phyloP scores from a whole-genome alignment of 495 filamentous ascomycete genomes.

The Penicillium waksmanii region DNA sequence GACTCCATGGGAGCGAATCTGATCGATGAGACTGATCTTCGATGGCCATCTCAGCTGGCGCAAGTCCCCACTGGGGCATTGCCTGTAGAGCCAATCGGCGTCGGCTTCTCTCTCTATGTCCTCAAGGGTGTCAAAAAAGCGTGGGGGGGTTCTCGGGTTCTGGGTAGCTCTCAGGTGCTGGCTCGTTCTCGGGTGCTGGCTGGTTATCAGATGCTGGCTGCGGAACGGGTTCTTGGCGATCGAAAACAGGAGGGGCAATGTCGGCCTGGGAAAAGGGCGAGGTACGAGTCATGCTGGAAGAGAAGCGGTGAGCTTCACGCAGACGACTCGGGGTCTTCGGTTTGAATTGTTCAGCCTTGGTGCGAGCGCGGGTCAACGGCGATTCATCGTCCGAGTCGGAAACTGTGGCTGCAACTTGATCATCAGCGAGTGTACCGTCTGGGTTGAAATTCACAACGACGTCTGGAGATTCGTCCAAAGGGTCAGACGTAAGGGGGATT shows the following conservation, averaged over 20 bases:
- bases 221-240: neutral
- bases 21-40: neutral
- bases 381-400: slow-evolving; percentile 12
- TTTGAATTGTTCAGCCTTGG: slow-evolving; percentile 47
- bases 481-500: neutral
- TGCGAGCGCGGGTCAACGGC: slow-evolving; percentile 35
- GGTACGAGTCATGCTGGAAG: slow-evolving; percentile 9
- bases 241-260: neutral
- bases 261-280: neutral
- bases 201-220: neutral
- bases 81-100: slow-evolving; percentile 9
- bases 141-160: too few relatives aligned
- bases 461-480: neutral
- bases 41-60: neutral
- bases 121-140: neutral
- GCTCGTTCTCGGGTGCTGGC: too few relatives aligned
- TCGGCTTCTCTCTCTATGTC: neutral
- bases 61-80: neutral
- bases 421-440: neutral
- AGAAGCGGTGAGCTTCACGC: slow-evolving; percentile 43
- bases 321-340: slow-evolving; percentile 54
- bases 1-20: neutral
- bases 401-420: neutral
- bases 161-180: too few relatives aligned
- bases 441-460: neutral